Conservation (phyloP, 495 filamentous ascomycete genomes). For the Penicillium cinerascens region DNA sequence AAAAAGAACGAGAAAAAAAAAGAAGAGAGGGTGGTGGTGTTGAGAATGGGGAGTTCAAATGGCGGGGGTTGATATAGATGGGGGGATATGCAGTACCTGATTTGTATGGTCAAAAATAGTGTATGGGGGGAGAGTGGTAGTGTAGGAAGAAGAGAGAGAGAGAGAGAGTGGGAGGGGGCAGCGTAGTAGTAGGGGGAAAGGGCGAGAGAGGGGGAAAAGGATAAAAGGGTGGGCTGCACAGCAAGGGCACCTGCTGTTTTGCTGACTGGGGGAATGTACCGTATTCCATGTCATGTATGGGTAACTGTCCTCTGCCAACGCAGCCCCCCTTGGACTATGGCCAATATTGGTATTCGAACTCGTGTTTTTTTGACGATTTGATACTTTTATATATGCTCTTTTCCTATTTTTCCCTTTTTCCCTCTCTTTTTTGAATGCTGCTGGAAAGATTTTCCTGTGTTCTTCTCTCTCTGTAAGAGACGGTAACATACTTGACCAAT, state of each 20-base stretch:
- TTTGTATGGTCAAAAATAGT: constrained; percentile 54
- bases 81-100: constrained; percentile 44
- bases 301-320: not conserved
- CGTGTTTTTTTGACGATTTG: not conserved
- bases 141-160: constrained; percentile 50
- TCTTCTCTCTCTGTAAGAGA: constrained; percentile 1
- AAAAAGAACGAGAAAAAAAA: constrained; percentile 20
- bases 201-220: constrained; percentile 46
- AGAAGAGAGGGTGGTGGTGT: constrained; percentile 15
- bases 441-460: not conserved
- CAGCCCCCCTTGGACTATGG: not conserved
- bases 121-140: constrained; percentile 55
- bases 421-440: not conserved
- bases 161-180: constrained; percentile 37
- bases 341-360: not conserved
- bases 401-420: not conserved
- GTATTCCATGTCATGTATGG: not conserved
- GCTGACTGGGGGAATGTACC: constrained; percentile 25
- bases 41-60: constrained; percentile 15
- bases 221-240: constrained; percentile 17
- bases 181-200: constrained; percentile 60
- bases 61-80: constrained; percentile 34
- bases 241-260: constrained; percentile 15
- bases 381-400: not conserved
- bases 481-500: constrained; percentile 16